Base-by-base conservation (phyloP, 306 rosid genomes). In the Mucuna pruriens region DNA sequence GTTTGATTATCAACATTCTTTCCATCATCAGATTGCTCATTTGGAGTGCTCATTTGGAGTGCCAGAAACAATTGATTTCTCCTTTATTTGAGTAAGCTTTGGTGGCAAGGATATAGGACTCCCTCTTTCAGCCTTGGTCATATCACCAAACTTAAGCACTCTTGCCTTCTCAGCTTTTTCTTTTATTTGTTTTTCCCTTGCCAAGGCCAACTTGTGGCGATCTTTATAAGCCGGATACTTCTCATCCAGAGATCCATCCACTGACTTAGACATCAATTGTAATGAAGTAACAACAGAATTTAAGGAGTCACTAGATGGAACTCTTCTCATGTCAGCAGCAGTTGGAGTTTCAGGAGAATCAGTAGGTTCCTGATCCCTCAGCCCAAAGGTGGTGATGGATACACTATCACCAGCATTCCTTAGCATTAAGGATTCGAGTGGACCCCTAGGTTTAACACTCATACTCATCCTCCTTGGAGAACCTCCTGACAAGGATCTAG, bases 201-300 rank as follows among this genome's bases (percentile, higher is more conserved):
- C 97, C 40, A 96, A 83, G 23, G 97, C 99, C 89, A 93, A 82
- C 78, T 90, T 96, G 87, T 96, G 99, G 60, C 97, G 90, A 78
- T 96, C 97, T 85, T 90, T 96, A 74, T 89, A 96, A 0, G 95
- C 97, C 2, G 99, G 99, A 76, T 93, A 96, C 76, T 93, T 93
- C 87, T 96, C 98, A 16, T 96, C 97, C 25, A 76, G 67, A 46
- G 92, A 90, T 34, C 88, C 89, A 31, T 89, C 98, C 78, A 95
- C 93, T 25, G 99, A 93, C 87, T 92, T 96, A 45, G 99, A 96
- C 98, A 96, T 96, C 88, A 96, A 80, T 1, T 92, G 97, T 91
- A 96, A 96, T 60, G 99, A 96, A 61, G 94, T 1, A 66, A 91
- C 80, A 66, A 93, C 99, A 57, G 90, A 84, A 76, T 92, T 86